Base-by-base conservation (phyloP, 805 yeast genomes). In the Grigorovia yakushimaensis region DNA sequence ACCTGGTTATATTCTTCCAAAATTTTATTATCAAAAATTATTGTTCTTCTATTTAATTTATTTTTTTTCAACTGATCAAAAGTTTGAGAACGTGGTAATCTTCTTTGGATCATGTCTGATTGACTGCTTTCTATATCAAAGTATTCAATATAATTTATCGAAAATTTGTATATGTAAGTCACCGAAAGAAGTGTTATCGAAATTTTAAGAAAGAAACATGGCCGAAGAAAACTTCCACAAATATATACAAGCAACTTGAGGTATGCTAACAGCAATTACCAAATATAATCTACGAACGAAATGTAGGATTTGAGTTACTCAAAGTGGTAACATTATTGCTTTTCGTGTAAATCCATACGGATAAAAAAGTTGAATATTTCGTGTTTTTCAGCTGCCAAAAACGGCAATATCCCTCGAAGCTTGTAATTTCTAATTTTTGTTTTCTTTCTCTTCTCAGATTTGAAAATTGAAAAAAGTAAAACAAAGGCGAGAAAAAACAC, bases 1-100 rank as follows among this genome's bases (percentile, higher is more conserved):
- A 62, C 64, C 18, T 57, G 37, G 43, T 56, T 57, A 49, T 60
- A 60, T 35, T 61, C 66, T 27, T 58, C 49, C 3, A 60, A 54
- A 36, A 60, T 43, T 13, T 51, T 54, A 27, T 57, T 60, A 49
- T 61, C 66, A 22, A 61, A 47, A 19, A 57, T 27, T 19, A 58
- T 52, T 13, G 61, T 60, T 44, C 61, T 54, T 47, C 65, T 40
- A n/a, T 46, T 46, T 7, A 48, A 37, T 21, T 18, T 43, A 22
- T 40, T 43, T 15, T 20, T 30, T 41, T 46, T 37, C 9, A 27
- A 15, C 9, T 27, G 9, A 7, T 27, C 33, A 15, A 10, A 27
- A 27, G 33, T 27, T 27, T 27, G 33, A 27, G 33, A 27, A 27
- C 33, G 33, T 27, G 33, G 33, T 27, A 27, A 5, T 27, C 33